Evolutionary conservation across 2,329 filamentous ascomycete species (phyloP).

Genomic region (Zymoseptoria passerinii): DNA sequence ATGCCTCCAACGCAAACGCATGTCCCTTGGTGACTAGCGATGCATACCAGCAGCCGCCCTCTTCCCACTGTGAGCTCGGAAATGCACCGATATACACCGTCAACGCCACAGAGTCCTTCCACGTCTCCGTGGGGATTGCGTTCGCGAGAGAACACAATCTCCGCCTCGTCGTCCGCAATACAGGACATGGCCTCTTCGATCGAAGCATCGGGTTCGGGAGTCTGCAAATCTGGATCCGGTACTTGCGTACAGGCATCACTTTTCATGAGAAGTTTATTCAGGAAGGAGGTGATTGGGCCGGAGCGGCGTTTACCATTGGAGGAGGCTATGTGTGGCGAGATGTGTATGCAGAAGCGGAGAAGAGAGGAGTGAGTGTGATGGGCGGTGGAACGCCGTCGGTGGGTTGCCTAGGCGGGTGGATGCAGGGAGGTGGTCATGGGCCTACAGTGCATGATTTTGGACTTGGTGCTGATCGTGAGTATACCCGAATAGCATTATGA

Average conservation of each 20-base stretch:
- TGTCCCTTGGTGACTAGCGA: slow-evolving; percentile 17
- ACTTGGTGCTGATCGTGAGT: slow-evolving; percentile 16
- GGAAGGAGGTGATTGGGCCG: slow-evolving; percentile 20
- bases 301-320: slow-evolving; percentile 24
- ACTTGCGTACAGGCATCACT: slow-evolving; percentile 24
- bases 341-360: slow-evolving; percentile 24
- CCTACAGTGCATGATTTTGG: slow-evolving; percentile 17
- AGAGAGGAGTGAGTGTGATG: slow-evolving; percentile 21
- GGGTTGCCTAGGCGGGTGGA: slow-evolving; percentile 20
- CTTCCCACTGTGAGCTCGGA: slow-evolving; percentile 22
- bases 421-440: slow-evolving; percentile 21
- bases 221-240: slow-evolving; percentile 7
- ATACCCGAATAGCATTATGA: neutral
- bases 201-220: slow-evolving; percentile 2
- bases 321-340: slow-evolving; percentile 29
- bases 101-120: slow-evolving; percentile 2
- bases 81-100: slow-evolving; percentile 6
- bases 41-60: neutral
- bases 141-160: slow-evolving; percentile 35
- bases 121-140: neutral
- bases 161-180: slow-evolving; percentile 40
- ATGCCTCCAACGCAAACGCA: slow-evolving; percentile 22
- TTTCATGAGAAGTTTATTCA: slow-evolving; percentile 23
- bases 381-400: slow-evolving; percentile 18
- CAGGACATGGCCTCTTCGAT: slow-evolving; percentile 27